phyloP scores from a whole-genome alignment of 1,139 yeast species.

The Geotrichum bryndzae region DNA sequence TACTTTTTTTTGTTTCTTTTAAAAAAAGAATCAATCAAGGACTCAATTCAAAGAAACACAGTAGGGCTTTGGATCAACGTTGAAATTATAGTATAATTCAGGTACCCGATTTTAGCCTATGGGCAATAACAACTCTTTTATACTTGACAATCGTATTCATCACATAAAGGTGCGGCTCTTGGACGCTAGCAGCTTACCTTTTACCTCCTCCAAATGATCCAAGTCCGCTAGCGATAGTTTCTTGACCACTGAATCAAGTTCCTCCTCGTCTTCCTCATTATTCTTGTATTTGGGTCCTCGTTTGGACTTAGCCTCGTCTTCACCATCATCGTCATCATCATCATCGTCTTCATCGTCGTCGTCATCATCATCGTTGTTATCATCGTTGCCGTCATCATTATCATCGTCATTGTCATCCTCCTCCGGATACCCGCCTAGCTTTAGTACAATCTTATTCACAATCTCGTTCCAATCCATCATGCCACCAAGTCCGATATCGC shows the following conservation, averaged over 20 bases:
- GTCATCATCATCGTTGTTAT: slow-evolving; percentile 39
- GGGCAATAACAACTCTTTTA: no score
- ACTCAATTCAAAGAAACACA: no score
- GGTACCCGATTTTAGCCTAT: no score
- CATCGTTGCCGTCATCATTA: slow-evolving; percentile 49
- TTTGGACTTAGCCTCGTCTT: background rate
- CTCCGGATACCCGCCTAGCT: slow-evolving; percentile 87
- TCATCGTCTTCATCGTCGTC: slow-evolving; percentile 34
- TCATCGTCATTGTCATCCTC: slow-evolving; percentile 74
- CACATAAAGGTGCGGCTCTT: slow-evolving; percentile 4
- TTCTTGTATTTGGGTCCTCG: background rate
- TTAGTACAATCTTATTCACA: slow-evolving; percentile 74
- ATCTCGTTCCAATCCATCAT: slow-evolving; percentile 96
- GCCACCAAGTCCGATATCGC: slow-evolving; percentile 93
- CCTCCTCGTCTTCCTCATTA: slow-evolving; percentile 19
- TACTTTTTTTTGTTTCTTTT: no score
- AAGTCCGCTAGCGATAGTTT: slow-evolving; percentile 20
- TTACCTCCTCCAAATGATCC: slow-evolving; percentile 13
- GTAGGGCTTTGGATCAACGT: no score
- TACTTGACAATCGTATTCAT: background rate
- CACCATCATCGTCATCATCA: slow-evolving; percentile 5
- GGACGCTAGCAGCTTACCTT: background rate
- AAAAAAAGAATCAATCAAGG: no score
- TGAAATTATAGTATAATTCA: no score
- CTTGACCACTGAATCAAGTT: slow-evolving; percentile 18